Evolutionary conservation across 176 grass and related monocot species (phyloP), one percentile per base, ranked within the genome.

Genomic region (Cenchrus fungigraminus): DNA sequence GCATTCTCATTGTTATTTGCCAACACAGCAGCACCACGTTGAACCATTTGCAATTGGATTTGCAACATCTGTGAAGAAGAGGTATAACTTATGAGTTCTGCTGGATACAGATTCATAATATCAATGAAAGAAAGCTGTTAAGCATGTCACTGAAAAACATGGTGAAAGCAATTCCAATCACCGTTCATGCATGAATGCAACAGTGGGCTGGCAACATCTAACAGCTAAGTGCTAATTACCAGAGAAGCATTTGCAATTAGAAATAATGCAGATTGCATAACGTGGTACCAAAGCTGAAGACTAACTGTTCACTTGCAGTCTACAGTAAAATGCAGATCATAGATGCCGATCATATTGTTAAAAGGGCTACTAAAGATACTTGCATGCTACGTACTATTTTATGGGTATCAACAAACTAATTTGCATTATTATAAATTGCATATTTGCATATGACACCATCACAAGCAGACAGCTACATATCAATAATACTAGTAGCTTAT

Each of bases 21-120:
- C 15, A 44, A 57, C 22, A 55, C 32, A 66, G 80, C 46, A 53
- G 58, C 79, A 37, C 80, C 79, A 25, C 86, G 65, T 85, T 88
- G 91, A 75, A 93, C 47, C 88, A 90, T 80, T 83, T 93, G 88
- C 73, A 97, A 72, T 68, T 89, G 87, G 69, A 86, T 91, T 86
- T 86, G 86, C 73, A 97, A 83, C 71, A 93, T 65, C 94, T 97
- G 82, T 9, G 47, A 84, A 82, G 20, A 84, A 87, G 9, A 52
- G 42, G 19, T 57, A 84, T 12, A n/a, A 34, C 13, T 19, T 22
- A 50, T 74, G n/a, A 73, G 28, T 71, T 55, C n/a, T 44, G 44
- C 56, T 68, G 28, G 34, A 15, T 68, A 65, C 19, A 51, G 12
- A 50, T 17, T 68, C 8, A 62, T 2, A 8, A 76, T 57, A 81